Base-by-base conservation (phyloP, 139 green algal genomes). In the Raphidocelis subcapitata region DNA sequence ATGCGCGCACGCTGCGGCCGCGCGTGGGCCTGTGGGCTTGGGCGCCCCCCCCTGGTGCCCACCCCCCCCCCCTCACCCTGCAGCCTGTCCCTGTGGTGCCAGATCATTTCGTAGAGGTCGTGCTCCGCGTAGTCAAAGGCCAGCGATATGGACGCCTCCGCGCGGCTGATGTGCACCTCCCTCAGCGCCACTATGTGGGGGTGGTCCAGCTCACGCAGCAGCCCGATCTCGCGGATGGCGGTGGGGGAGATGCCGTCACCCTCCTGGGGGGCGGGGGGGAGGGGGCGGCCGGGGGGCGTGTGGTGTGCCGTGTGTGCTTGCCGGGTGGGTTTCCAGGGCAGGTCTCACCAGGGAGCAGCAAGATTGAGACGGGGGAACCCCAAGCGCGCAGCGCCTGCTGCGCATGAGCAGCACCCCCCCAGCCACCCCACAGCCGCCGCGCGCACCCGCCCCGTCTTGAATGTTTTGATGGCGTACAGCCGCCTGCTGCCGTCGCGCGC, bases 21-120 rank as follows among this genome's bases (percentile, higher is more conserved):
- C n/a, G n/a, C n/a, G n/a, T n/a, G n/a, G n/a, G n/a, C n/a, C n/a
- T n/a, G n/a, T n/a, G n/a, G n/a, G n/a, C 41, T 49, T 49, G 8
- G 8, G 8, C 41, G 8, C 41, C 41, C 12, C 41, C 41, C 41
- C 41, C 41, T 49, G 12, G 12, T 20, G 8, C 41, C 41, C 12
- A 12, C 41, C 31, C 14, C 47, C 12, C 3, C 44, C 52, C 3
- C 31, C 63, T n/a, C 63, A 79, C 72, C 55, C 21, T 36, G 29
- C 65, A 80, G 74, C 24, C 62, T 56, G 49, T 82, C 82, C 29
- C 79, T 73, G 72, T 92, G 87, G 80, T 85, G 86, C 59, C 82
- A 73, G 68, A 95, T 89, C 75, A 95, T 89, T 56, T 93, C 87
- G 71, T 92, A 92, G 76, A 95, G 62, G 73, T 95, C 90, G 65